Evolutionary conservation across 495 filamentous ascomycete species (phyloP).

Genomic region (Cercophora samala): DNA sequence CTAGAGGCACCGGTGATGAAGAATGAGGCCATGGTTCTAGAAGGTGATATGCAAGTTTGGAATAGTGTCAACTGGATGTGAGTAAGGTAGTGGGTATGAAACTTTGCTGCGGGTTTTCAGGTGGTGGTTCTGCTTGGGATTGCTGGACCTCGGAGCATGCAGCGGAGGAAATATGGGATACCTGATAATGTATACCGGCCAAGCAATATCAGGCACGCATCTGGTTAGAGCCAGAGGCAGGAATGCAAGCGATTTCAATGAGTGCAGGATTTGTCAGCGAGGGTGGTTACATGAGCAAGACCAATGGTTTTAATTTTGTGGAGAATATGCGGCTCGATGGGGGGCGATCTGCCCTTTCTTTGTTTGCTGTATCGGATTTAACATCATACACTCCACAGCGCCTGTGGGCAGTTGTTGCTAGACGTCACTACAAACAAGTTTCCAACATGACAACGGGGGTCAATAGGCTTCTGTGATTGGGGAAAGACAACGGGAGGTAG

Average conservation of each 20-base stretch:
- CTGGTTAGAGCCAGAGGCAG: not conserved
- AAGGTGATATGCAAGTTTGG: not conserved
- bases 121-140: not conserved
- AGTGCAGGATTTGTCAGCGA: not conserved
- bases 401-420: too few species aligned
- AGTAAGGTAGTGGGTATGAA: not conserved
- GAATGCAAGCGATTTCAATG: not conserved
- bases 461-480: not conserved
- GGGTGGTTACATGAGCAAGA: not conserved
- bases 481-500: not conserved
- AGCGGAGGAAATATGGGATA: not conserved
- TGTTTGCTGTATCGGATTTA: not conserved
- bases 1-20: constrained; percentile 43
- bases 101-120: not conserved
- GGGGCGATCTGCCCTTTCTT: not conserved
- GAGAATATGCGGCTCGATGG: not conserved
- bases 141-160: not conserved
- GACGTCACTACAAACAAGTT: too few species aligned
- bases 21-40: constrained; percentile 8
- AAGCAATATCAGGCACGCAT: not conserved
- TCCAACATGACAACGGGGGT: too few species aligned
- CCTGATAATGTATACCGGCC: not conserved
- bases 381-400: too few species aligned
- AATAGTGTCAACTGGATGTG: not conserved
- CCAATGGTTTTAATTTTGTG: too few species aligned